Evolutionary conservation across 1,284 basidiomycete genomes (phyloP).

Genomic region (Xerocomus cyaneibrunnescens): DNA sequence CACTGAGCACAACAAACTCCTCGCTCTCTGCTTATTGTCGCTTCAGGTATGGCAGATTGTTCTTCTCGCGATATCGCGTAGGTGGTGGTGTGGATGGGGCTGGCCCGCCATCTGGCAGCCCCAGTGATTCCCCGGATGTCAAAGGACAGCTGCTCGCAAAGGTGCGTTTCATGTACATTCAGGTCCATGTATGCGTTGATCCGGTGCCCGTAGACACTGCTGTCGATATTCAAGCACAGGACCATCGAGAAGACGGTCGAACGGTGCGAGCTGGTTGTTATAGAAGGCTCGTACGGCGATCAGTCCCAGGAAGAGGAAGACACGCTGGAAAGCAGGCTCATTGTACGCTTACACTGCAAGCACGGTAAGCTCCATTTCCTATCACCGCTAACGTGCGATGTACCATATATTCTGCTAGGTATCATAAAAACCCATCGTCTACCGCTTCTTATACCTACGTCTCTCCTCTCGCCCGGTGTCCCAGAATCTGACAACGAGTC

Average conservation of each 20-base stretch:
- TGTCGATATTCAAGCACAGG: constrained; percentile 70
- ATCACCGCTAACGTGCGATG: neutral
- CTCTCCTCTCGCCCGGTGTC: constrained; percentile 59
- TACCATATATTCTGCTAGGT: constrained; percentile 42
- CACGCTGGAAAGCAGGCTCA: constrained; percentile 65
- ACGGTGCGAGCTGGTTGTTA: constrained; percentile 67
- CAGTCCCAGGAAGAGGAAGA: constrained; percentile 54
- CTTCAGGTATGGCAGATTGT: constrained; percentile 66
- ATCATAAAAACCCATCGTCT: constrained; percentile 78
- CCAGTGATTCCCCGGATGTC: constrained; percentile 39
- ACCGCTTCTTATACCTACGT: constrained; percentile 54
- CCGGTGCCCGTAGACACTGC: constrained; percentile 48
- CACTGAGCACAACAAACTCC: constrained; percentile 71
- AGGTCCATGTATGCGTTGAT: constrained; percentile 3
- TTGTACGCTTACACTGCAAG: constrained; percentile 75
- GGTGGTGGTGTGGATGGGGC: constrained; percentile 26
- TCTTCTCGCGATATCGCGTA: constrained; percentile 67
- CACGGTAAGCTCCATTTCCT: constrained; percentile 51
- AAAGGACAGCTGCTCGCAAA: constrained; percentile 68
- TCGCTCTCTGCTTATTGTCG: constrained; percentile 78
- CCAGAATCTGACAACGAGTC: constrained; percentile 58
- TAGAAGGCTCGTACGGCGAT: constrained; percentile 46
- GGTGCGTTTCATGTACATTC: constrained; percentile 39
- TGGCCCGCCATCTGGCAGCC: constrained; percentile 17
- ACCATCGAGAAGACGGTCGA: constrained; percentile 74